Evolutionary conservation across 345 rosid genomes (phyloP).

Genomic region (Mallotus nudiflorus): DNA sequence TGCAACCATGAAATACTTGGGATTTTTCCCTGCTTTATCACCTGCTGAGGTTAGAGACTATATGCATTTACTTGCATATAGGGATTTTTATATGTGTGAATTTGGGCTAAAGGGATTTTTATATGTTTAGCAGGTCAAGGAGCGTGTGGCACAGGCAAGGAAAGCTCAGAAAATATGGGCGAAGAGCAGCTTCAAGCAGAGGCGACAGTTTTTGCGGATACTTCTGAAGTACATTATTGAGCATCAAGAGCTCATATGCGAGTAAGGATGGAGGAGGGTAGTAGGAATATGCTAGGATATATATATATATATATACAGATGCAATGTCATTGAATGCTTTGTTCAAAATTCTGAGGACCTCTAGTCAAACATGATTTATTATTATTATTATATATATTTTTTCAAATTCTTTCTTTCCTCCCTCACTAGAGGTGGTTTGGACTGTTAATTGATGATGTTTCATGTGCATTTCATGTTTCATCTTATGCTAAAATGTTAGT

Average conservation of each 20-base stretch:
- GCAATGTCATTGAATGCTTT: not conserved
- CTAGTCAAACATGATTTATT: not conserved
- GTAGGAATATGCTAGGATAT: no score
- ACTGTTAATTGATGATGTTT: not conserved
- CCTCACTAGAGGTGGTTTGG: not conserved
- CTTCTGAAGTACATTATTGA: conserved; percentile 86
- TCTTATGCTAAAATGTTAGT: not conserved
- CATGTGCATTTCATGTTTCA: not conserved
- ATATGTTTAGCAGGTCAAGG: conserved; percentile 55
- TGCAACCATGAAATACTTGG: conserved; percentile 96
- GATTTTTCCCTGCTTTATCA: conserved; percentile 72
- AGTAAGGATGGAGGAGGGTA: conserved; percentile 49
- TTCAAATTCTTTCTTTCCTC: not conserved
- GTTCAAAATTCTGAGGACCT: not conserved
- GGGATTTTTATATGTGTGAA: not conserved
- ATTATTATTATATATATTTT: no score
- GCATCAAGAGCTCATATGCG: conserved; percentile 96
- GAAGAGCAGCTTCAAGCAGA: conserved; percentile 84
- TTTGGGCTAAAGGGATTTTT: not conserved
- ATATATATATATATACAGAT: no score
- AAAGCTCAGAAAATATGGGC: conserved; percentile 96
- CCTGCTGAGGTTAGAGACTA: conserved; percentile 61
- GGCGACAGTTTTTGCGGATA: conserved; percentile 91
- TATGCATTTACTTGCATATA: not conserved
- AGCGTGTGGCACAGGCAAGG: conserved; percentile 77